Base-by-base conservation (phyloP, 345 rosid genomes). In the Chamaenerion angustifolium region DNA sequence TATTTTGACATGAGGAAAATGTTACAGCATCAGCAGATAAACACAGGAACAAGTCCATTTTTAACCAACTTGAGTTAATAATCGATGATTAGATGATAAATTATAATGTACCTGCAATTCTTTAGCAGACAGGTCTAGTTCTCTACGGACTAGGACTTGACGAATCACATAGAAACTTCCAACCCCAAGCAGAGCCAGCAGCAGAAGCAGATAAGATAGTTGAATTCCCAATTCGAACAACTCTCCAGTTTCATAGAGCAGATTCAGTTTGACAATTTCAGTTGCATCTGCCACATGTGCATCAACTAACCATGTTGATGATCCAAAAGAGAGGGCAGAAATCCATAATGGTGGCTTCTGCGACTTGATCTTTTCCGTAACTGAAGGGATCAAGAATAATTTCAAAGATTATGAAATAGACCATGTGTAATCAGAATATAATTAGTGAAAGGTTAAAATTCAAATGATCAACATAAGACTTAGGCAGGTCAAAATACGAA, bases 111-210 rank as follows among this genome's bases (percentile, higher is more conserved):
- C 98, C 92, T 90, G 95, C 73, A 90, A 64, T 41, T 86, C 95
- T 71, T 86, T 90, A 48, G 98, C 94, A 21, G 98, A 86, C 58
- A 86, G 98, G 70, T 86, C 98, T 45, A 90, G 98, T 67, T 90
- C 95, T 78, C 95, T 78, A 25, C 98, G 86, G 4, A 83, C 86
- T 67, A 86, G 85, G 60, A 86, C 98, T 69, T 86, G 98, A 60
- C 92, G 94, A 52, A 90, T 86, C 48, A 90, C 95, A 61, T 71
- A 86, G 69, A 83, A 86, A 56, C 86, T 75, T 45, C 95, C 95
- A 37, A 68, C 94, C 44, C 98, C 98, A 51, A 90, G 88, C 51
- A 86, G 78, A 45, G 77, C 92, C 16, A 86, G 61, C 4, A 90
- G 74, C 51, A 81, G 70, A 54, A 86, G 76, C 50, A 83, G 75